Conservation (phyloP, 176 grass and related monocot genomes). For the Cenchrus purpureus region DNA sequence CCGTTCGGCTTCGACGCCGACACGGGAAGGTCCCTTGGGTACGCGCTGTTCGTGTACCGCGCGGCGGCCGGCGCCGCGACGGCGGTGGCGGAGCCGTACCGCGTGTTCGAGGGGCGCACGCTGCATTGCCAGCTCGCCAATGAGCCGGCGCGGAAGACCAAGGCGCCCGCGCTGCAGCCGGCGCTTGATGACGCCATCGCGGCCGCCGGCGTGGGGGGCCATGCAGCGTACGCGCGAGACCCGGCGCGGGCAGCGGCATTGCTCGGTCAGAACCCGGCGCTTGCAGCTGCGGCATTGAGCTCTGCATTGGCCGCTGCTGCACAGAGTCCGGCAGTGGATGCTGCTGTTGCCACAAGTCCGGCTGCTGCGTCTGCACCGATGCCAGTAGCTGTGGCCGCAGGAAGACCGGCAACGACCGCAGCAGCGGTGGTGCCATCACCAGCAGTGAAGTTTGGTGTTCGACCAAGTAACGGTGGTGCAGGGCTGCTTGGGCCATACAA, state of each 20-base stretch:
- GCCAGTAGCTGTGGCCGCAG: background rate
- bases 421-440: background rate
- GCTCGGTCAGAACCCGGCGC: conserved; percentile 61
- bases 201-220: conserved; percentile 43
- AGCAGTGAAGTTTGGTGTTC: background rate
- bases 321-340: conserved; percentile 6
- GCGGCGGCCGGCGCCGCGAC: conserved; percentile 48
- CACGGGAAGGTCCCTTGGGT: conserved; percentile 63
- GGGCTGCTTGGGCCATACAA: conserved; percentile 45
- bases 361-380: conserved; percentile 24
- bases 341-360: background rate
- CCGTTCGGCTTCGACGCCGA: conserved; percentile 63
- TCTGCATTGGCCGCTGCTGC: conserved; percentile 27
- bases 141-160: conserved; percentile 41
- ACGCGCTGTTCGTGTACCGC: conserved; percentile 74
- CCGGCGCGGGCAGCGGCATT: conserved; percentile 52
- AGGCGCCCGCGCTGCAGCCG: conserved; percentile 20
- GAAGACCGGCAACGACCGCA: background rate
- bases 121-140: conserved; percentile 63
- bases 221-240: conserved; percentile 48
- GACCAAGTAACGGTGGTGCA: background rate
- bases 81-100: conserved; percentile 69
- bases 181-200: conserved; percentile 32
- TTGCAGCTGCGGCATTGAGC: conserved; percentile 58
- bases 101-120: conserved; percentile 61